A percentile compares a stretch with the other conserved stretches of the same genome.
Conservation (phyloP, 2,329 filamentous ascomycete genomes). For the Cladosporium sp. region DNA sequence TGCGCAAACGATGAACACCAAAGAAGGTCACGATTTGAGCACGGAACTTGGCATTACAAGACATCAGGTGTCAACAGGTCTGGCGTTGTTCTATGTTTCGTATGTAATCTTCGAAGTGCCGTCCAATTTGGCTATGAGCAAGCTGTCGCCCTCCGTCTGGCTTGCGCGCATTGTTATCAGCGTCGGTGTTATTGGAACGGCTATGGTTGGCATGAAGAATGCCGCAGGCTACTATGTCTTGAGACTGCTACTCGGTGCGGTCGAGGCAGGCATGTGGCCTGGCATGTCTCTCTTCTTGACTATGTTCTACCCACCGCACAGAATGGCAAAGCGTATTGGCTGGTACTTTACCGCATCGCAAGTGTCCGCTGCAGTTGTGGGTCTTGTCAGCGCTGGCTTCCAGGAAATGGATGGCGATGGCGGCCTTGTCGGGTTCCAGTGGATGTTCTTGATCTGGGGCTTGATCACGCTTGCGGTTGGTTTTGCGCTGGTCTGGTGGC, state of each 20-base stretch:
- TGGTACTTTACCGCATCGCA: conserved; percentile 87
- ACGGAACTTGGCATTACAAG: conserved; percentile 64
- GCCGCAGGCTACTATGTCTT: conserved; percentile 87
- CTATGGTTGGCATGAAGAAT: conserved; percentile 74
- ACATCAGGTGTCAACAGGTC: conserved; percentile 75
- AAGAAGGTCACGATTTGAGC: conserved; percentile 68
- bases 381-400: conserved; percentile 84
- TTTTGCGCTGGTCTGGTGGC: conserved; percentile 77
- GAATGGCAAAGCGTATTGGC: conserved; percentile 82
- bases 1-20: conserved; percentile 86
- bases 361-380: conserved; percentile 82
- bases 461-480: conserved; percentile 69
- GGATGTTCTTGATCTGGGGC: conserved; percentile 91
- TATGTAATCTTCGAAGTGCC: conserved; percentile 88
- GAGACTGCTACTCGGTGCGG: conserved; percentile 76
- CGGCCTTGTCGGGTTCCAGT: conserved; percentile 77
- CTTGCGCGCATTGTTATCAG: conserved; percentile 88
- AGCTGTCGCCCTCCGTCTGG: conserved; percentile 79
- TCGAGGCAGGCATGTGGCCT: conserved; percentile 92
- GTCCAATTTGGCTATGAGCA: conserved; percentile 84
- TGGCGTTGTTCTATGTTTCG: conserved; percentile 86
- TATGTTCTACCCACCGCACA: conserved; percentile 82
- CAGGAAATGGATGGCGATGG: conserved; percentile 80
- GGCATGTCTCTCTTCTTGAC: conserved; percentile 93
- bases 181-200: conserved; percentile 77